Base-by-base conservation (phyloP, 345 rosid species). In the Eutrema heterophyllum region DNA sequence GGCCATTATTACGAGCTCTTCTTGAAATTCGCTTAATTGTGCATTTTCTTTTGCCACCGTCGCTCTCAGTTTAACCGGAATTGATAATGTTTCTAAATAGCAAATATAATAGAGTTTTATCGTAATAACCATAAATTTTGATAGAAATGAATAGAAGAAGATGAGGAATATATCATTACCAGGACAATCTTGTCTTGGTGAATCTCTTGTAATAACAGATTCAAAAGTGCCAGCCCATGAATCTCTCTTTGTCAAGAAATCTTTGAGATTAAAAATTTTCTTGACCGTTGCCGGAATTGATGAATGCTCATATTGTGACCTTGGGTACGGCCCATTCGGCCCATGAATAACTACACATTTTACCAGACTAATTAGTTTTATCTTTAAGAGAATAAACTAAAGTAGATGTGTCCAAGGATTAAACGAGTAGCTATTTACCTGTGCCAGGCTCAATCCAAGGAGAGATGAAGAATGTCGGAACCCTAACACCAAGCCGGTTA, bases 161-260 rank as follows among this genome's bases (percentile, higher is more conserved):
- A 49, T 3, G 21, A 24, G 5, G 21, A 6, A 12, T 29, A 16
- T 6, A 0, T 15, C 12, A 21, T 64, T 68, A 86, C 87, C 78
- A 43, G 85, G 86, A 18, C 87, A 86, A 70, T 86, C 87, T 18
- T 74, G 71, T 81, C 85, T 82, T 3, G 89, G 83, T 46, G 59
- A 66, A 24, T 57, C 71, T 76, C 82, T 77, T n/a, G 65, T 81
- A 30, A 84, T 49, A 48, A 84, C 72, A 64, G 71, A 11, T 32
- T 86, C 87, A 54, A 86, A 86, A 53, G 89, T 84, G 16, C 82
- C 87, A 14, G 89, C 86, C 89, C 89, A 86, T 21, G 84, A 81
- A 55, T 86, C 89, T 62, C 87, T 81, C 70, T 86, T 84, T 6
- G 86, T 81, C 5, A 84, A 74, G 45, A 86, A 84, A 10, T 77